Conservation (phyloP, 192 early-diverging fungal species). For the Coemansia sp. region DNA sequence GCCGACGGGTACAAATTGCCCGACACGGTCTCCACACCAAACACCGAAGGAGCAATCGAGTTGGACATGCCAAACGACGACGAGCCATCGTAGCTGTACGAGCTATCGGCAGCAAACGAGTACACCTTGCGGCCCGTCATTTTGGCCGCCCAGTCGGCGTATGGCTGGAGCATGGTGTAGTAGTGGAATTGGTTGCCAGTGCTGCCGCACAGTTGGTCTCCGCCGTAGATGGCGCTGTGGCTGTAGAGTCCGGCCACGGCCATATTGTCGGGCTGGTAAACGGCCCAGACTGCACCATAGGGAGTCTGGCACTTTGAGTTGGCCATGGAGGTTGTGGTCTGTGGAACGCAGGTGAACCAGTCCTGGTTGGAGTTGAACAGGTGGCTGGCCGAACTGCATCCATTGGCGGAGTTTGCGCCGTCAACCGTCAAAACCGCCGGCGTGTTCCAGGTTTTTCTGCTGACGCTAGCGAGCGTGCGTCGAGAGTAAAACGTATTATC, state of each 20-base stretch:
- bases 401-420: conserved; percentile 4
- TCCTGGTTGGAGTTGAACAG: conserved; percentile 33
- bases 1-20: conserved; percentile 32
- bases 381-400: conserved; percentile 22
- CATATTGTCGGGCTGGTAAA: conserved; percentile 29
- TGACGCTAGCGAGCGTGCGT: conserved; percentile 17
- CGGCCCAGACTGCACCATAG: conserved; percentile 28
- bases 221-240: conserved; percentile 20
- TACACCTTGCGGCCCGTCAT: conserved; percentile 17
- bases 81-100: conserved; percentile 6
- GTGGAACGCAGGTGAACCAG: conserved; percentile 19
- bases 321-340: conserved; percentile 16
- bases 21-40: conserved; percentile 15
- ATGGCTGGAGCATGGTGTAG: conserved; percentile 39
- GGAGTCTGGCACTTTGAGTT: conserved; percentile 33
- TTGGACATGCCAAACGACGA: conserved; percentile 19
- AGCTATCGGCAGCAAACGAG: conserved; percentile 9
- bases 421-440: background rate
- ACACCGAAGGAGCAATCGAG: conserved; percentile 6
- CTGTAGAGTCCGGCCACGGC: conserved; percentile 37
- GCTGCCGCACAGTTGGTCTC: conserved; percentile 19
- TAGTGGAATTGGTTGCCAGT: conserved; percentile 27
- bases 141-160: conserved; percentile 22
- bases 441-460: conserved; percentile 10
- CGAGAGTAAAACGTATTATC: conserved; percentile 22